Conservation (phyloP, 2,329 filamentous ascomycete genomes). For the Colletotrichum magnum region DNA sequence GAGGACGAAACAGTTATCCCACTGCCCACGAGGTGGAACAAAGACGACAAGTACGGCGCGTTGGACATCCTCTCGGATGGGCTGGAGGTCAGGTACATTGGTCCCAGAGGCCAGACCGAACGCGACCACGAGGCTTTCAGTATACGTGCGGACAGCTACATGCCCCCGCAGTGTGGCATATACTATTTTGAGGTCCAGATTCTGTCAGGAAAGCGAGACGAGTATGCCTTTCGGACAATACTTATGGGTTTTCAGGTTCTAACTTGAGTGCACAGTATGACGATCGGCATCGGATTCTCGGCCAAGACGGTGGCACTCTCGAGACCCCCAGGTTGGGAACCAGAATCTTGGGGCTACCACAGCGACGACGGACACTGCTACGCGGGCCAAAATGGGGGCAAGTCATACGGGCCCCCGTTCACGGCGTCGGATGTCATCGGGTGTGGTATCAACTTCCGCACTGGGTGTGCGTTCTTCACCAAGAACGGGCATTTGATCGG, state of each 20-base stretch:
- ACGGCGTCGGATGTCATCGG: conserved; percentile 72
- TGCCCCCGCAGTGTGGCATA: conserved; percentile 91
- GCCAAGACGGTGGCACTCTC: conserved; percentile 66
- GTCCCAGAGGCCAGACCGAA: conserved; percentile 62
- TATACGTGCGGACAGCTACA: conserved; percentile 86
- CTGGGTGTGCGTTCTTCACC: conserved; percentile 77
- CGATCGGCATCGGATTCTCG: conserved; percentile 75
- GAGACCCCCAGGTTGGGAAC: conserved; percentile 76
- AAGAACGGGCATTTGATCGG: conserved; percentile 73
- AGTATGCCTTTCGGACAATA: conserved; percentile 58
- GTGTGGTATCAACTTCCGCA: conserved; percentile 76
- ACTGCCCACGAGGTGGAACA: conserved; percentile 87
- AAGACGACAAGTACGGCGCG: conserved; percentile 78
- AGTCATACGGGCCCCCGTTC: conserved; percentile 70
- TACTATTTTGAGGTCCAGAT: conserved; percentile 89
- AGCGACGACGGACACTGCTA: conserved; percentile 77
- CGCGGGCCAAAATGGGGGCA: conserved; percentile 68
- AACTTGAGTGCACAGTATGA: conserved; percentile 58
- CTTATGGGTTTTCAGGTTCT: background rate
- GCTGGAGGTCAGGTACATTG: conserved; percentile 75
- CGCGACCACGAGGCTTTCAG: conserved; percentile 83
- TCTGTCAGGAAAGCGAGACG: conserved; percentile 65
- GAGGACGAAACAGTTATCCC: conserved; percentile 73
- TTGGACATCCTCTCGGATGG: conserved; percentile 84
- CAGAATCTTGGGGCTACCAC: conserved; percentile 78